Conservation (phyloP, 225 moss, liverwort and hornwort species). For the Polytrichum commune region DNA sequence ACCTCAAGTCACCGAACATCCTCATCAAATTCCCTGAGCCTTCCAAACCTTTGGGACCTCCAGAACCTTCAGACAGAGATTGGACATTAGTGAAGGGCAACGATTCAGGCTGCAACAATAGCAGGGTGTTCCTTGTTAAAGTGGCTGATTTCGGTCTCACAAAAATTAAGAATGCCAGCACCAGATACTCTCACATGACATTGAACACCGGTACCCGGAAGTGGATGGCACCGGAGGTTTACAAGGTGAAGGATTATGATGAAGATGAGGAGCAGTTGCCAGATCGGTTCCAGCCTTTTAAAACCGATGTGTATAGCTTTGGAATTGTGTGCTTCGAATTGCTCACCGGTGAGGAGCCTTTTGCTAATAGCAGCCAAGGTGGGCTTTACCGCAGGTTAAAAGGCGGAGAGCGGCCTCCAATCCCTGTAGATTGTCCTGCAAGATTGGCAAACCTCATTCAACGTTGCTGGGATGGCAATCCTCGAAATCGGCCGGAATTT, state of each 20-base stretch:
- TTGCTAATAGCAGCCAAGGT: not conserved
- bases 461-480: slow-evolving; percentile 25
- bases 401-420: slow-evolving; percentile 7
- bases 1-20: slow-evolving; percentile 10
- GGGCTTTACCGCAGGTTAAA: not conserved
- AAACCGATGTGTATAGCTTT: slow-evolving; percentile 21
- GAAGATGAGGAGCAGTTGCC: too few species aligned
- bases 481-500: slow-evolving; percentile 20
- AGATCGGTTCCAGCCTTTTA: slow-evolving; percentile 14
- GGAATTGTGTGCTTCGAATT: slow-evolving; percentile 24
- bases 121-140: slow-evolving; percentile 1
- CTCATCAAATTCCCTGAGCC: not conserved
- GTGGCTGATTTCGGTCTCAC: slow-evolving; percentile 11
- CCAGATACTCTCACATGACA: slow-evolving; percentile 1
- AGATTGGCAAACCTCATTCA: slow-evolving; percentile 10
- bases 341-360: slow-evolving; percentile 12
- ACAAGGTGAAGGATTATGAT: too few species aligned
- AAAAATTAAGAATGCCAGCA: slow-evolving; percentile 5
- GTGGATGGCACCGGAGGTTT: slow-evolving; percentile 17
- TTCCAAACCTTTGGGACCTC: too few species aligned
- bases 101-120: not conserved
- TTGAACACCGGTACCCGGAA: not conserved
- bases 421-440: slow-evolving; percentile 1
- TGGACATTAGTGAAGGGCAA: not conserved
- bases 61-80: not conserved